Base-by-base conservation (phyloP, 345 rosid species). In the Hypericum androsaemum region DNA sequence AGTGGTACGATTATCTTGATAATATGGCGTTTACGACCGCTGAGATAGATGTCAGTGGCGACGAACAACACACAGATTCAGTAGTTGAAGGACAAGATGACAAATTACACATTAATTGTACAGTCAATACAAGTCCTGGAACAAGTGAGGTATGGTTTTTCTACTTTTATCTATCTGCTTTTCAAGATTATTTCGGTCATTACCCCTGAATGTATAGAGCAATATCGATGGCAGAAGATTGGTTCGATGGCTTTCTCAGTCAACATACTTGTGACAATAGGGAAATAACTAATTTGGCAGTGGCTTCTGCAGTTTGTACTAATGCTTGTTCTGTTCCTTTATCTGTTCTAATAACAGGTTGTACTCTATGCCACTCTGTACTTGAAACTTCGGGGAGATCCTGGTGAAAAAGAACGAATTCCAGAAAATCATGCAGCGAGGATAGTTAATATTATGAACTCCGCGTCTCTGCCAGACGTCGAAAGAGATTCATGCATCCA, bases 1-100 rank as follows among this genome's bases (percentile, higher is more conserved):
- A 85, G 65, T 92, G 94, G 89, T 92, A 81, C 39, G 90, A 92
- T 72, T 94, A 81, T 62, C 59, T 92, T 70, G 98, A 85, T 64
- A 78, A 71, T 72, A 75, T 92, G 68, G 86, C 88, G 57, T 83
- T 80, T 67, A 59, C 77, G 52, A 61, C 74, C 35, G 60, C 73
- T 57, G 87, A 72, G 61, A 51, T 67, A 0, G 80, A 81, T 52
- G 14, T 45, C 8, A 56, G 32, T 59, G 67, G 55, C 8, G 82
- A 83, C 66, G 84, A 74, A 41, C 70, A 76, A 17, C 51, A 47
- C 43, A 43, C 52, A 40, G 53, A 58, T 32, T 64, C 60, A 7
- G 75, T 65, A 0, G 22, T 8, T 55, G 42, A 50, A 10, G 70
- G 56, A 37, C 57, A 66, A 54, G 87, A 85, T 43, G 56, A 64